Conservation (phyloP, 2,329 filamentous ascomycete species). For the Aspergillus amoenus region DNA sequence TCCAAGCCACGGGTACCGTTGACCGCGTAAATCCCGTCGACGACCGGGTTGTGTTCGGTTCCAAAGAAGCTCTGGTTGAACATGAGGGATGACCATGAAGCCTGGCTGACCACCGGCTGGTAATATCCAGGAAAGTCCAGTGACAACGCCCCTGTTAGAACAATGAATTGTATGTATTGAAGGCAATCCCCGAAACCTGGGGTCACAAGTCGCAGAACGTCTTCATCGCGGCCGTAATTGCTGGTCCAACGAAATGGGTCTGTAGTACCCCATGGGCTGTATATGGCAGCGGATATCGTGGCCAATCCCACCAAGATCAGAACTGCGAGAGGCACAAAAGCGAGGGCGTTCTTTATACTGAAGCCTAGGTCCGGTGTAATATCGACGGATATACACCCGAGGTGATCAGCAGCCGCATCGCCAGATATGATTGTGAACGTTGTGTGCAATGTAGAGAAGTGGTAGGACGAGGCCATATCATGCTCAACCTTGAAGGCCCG, state of each 20-base stretch:
- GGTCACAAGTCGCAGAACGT: slow-evolving; percentile 86
- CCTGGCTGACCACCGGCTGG: slow-evolving; percentile 85
- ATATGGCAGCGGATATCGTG: slow-evolving; percentile 80
- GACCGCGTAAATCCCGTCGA: slow-evolving; percentile 83
- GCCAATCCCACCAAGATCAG: slow-evolving; percentile 78
- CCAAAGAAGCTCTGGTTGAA: slow-evolving; percentile 89
- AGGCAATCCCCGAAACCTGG: slow-evolving; percentile 96
- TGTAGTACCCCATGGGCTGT: slow-evolving; percentile 88
- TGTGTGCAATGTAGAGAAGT: slow-evolving; percentile 77
- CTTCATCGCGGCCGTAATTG: slow-evolving; percentile 92
- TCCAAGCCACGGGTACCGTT: slow-evolving; percentile 79
- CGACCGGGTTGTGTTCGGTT: slow-evolving; percentile 63
- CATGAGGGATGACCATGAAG: slow-evolving; percentile 83
- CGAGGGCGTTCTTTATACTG: slow-evolving; percentile 66
- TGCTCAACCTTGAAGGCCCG: slow-evolving; percentile 73
- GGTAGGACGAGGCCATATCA: slow-evolving; percentile 77
- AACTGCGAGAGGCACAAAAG: slow-evolving; percentile 74
- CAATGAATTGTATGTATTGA: slow-evolving; percentile 93
- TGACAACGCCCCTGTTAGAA: slow-evolving; percentile 81
- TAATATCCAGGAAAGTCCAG: slow-evolving; percentile 92
- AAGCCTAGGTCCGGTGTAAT: slow-evolving; percentile 80
- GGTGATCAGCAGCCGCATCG: slow-evolving; percentile 59
- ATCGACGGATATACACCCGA: slow-evolving; percentile 79
- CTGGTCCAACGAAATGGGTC: slow-evolving; percentile 96
- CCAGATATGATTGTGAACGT: slow-evolving; percentile 75